phyloP scores from a whole-genome alignment of 2,329 filamentous ascomycete species.

The Chaetomium globosum region DNA sequence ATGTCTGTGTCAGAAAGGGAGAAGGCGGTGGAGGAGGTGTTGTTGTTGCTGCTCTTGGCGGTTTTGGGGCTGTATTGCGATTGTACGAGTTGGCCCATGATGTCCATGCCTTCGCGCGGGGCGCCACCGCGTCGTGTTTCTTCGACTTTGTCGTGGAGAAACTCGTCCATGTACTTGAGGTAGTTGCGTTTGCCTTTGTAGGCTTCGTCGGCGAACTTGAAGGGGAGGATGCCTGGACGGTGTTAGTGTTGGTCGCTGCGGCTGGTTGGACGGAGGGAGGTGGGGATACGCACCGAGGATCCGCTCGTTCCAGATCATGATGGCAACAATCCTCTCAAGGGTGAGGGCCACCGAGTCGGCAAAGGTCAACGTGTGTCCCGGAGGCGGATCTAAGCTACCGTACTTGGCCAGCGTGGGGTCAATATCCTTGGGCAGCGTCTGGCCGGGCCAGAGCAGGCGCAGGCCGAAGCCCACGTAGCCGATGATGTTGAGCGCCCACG shows the following conservation, averaged over 20 bases:
- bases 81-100: conserved; percentile 55
- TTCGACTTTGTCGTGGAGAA: conserved; percentile 63
- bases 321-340: conserved; percentile 64
- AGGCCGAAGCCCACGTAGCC: conserved; percentile 72
- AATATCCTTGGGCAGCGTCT: conserved; percentile 50
- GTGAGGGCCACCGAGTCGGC: conserved; percentile 62
- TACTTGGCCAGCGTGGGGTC: conserved; percentile 55
- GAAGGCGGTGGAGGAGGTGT: neutral
- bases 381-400: conserved; percentile 48
- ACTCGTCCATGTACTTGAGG: conserved; percentile 68
- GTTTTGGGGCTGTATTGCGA: conserved; percentile 44
- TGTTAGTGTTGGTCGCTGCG: conserved; percentile 11
- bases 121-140: conserved; percentile 41
- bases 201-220: conserved; percentile 55
- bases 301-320: conserved; percentile 56
- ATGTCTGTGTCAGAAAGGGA: conserved; percentile 65
- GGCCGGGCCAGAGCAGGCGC: conserved; percentile 63
- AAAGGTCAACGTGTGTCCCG: conserved; percentile 66
- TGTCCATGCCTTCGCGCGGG: conserved; percentile 54
- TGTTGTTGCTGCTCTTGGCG: conserved; percentile 6
- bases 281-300: conserved; percentile 39
- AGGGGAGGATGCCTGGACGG: conserved; percentile 49
- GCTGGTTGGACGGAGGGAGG: neutral
- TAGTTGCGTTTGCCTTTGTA: conserved; percentile 64
- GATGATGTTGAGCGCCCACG: conserved; percentile 58